These are phyloP conservation scores for Lathyrus sativus DNA, from an alignment of 306 rosid species.

Conservation along the genomic window DNA sequence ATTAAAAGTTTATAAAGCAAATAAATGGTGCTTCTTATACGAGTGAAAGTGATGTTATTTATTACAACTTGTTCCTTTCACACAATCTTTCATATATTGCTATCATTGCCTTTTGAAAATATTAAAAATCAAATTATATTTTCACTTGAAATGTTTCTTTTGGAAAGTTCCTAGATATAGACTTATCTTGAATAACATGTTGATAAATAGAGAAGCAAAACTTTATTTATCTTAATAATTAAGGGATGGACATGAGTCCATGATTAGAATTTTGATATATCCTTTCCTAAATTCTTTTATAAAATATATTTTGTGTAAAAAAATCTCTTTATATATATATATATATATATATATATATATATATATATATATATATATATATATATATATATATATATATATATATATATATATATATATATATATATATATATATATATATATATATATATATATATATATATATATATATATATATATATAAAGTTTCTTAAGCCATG, in stretches of 20 bases:
- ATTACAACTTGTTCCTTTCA: constrained; percentile 37
- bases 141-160: constrained; percentile 24
- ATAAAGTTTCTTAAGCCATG: too few species aligned
- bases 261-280: neutral
- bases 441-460: too few species aligned
- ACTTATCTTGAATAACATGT: constrained; percentile 10
- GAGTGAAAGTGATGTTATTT: constrained; percentile 40
- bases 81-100: constrained; percentile 29
- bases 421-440: too few species aligned
- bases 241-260: neutral
- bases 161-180: constrained; percentile 26
- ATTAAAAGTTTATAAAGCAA: constrained; percentile 11
- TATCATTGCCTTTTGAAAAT: constrained; percentile 43
- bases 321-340: too few species aligned
- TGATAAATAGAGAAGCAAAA: constrained; percentile 12
- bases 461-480: too few species aligned
- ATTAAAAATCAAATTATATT: constrained; percentile 9
- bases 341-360: too few species aligned
- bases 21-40: constrained; percentile 28
- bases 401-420: too few species aligned
- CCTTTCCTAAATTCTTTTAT: too few species aligned
- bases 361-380: too few species aligned
- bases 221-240: constrained; percentile 1
- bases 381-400: too few species aligned
- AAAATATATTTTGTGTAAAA: too few species aligned